A percentile compares a stretch with the other conserved stretches of the same genome.
These are phyloP conservation scores for Trichothecium roseum DNA, from an alignment of 2,329 filamentous ascomycete species.

Conservation along the genomic window DNA sequence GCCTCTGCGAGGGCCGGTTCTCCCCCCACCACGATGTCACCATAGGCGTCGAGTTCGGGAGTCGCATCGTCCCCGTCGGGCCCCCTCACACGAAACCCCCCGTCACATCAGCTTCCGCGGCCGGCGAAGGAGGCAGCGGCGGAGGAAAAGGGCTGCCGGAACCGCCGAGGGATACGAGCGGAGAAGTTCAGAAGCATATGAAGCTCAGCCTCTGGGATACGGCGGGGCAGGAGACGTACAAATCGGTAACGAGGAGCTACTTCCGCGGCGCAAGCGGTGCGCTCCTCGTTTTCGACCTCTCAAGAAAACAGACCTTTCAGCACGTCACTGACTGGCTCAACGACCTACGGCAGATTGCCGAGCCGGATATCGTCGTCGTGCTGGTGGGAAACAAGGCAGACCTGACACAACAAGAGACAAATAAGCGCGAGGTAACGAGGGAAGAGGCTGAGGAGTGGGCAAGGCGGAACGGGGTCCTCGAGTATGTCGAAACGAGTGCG, in stretches of 20 bases:
- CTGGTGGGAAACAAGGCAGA: constrained; percentile 95
- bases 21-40: constrained; percentile 92
- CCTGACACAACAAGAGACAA: constrained; percentile 47
- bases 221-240: constrained; percentile 94
- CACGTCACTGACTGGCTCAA: constrained; percentile 90
- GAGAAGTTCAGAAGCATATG: constrained; percentile 62
- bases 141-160: constrained; percentile 36
- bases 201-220: constrained; percentile 94
- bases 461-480: constrained; percentile 69
- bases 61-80: constrained; percentile 81
- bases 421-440: constrained; percentile 67
- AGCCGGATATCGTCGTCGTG: constrained; percentile 89
- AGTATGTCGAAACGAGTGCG: constrained; percentile 93
- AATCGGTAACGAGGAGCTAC: constrained; percentile 88
- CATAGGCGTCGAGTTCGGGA: constrained; percentile 93
- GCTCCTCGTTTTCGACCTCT: constrained; percentile 91
- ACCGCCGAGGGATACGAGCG: constrained; percentile 32
- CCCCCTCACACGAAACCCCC: constrained; percentile 55
- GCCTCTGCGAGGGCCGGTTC: constrained; percentile 94
- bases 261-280: constrained; percentile 67
- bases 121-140: constrained; percentile 8
- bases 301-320: constrained; percentile 71
- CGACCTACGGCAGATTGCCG: constrained; percentile 87
- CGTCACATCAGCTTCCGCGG: constrained; percentile 13
- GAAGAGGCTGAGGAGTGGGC: constrained; percentile 90